Conservation (phyloP, 108 stramenopile species). For the Asterionellopsis glacialis region DNA sequence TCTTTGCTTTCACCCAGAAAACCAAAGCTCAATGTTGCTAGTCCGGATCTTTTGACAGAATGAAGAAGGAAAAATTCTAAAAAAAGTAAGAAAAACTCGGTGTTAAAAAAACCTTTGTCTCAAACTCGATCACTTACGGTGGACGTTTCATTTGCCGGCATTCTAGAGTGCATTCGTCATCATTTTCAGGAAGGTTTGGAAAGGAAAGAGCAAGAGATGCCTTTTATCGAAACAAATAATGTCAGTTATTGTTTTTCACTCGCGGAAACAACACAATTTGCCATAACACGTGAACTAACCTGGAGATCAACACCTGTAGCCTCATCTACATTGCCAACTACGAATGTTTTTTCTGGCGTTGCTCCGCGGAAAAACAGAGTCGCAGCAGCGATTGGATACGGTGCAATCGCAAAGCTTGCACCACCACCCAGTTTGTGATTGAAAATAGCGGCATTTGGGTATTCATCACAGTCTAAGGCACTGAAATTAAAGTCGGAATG, state of each 20-base stretch:
- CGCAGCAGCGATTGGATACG: constrained; percentile 64
- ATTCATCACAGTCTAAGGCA: constrained; percentile 56
- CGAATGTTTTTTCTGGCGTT: constrained; percentile 30
- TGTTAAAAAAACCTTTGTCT: too few species aligned
- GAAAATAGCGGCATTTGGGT: constrained; percentile 59
- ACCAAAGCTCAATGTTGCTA: constrained; percentile 48
- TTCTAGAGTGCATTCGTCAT: too few species aligned
- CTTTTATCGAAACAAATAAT: too few species aligned
- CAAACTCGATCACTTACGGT: too few species aligned
- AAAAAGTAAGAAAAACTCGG: too few species aligned
- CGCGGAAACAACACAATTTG: too few species aligned
- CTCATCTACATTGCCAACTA: constrained; percentile 52
- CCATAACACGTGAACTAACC: constrained; percentile 2
- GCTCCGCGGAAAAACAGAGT: constrained; percentile 38
- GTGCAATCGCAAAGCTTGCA: constrained; percentile 42
- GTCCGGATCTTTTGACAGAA: constrained; percentile 39
- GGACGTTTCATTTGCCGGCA: too few species aligned
- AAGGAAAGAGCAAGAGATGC: too few species aligned
- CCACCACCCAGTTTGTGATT: constrained; percentile 63
- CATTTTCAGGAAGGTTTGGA: too few species aligned
- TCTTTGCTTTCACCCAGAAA: constrained; percentile 74
- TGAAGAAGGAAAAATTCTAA: not conserved
- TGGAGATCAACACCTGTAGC: constrained; percentile 58
- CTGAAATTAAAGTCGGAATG: constrained; percentile 65
- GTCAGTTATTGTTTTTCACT: too few species aligned